Conservation (phyloP, 2,329 filamentous ascomycete species). For the Cladosporium sp. region DNA sequence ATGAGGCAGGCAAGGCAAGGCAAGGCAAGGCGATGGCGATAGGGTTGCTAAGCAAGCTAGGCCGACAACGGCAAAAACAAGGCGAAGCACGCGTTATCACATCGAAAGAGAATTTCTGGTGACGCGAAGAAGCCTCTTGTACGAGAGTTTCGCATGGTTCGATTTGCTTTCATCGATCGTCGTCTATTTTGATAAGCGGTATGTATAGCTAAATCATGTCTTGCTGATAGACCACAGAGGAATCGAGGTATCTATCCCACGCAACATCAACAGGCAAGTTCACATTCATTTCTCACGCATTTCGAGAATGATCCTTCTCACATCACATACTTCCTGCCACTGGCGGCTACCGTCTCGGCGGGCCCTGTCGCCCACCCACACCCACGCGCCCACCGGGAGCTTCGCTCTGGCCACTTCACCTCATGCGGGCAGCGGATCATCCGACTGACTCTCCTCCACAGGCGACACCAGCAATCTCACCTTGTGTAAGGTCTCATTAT, state of each 20-base stretch:
- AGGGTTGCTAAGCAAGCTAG: slow-evolving; percentile 10
- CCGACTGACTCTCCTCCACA: slow-evolving; percentile 7
- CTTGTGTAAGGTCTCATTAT: not conserved
- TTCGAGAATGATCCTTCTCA: not conserved
- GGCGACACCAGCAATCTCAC: not conserved
- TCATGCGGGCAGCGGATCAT: not conserved
- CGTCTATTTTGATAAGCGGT: not conserved
- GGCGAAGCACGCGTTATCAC: not conserved
- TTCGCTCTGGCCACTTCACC: slow-evolving; percentile 15
- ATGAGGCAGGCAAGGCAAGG: not conserved
- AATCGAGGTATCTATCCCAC: not conserved
- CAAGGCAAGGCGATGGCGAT: not conserved
- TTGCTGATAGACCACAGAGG: not conserved
- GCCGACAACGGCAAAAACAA: not conserved
- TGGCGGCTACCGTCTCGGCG: not conserved
- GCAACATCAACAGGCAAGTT: not conserved
- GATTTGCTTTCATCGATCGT: not conserved
- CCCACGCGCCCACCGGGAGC: slow-evolving; percentile 1
- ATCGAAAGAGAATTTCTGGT: not conserved
- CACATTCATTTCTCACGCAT: not conserved
- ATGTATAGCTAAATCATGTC: not conserved
- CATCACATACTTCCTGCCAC: not conserved
- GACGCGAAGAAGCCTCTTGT: not conserved
- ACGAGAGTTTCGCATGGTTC: not conserved
- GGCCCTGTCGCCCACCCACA: not conserved